Evolutionary conservation across 129 eudicot species (phyloP), one percentile per base, ranked within the genome.

Genomic region (Kitagawia praeruptora): DNA sequence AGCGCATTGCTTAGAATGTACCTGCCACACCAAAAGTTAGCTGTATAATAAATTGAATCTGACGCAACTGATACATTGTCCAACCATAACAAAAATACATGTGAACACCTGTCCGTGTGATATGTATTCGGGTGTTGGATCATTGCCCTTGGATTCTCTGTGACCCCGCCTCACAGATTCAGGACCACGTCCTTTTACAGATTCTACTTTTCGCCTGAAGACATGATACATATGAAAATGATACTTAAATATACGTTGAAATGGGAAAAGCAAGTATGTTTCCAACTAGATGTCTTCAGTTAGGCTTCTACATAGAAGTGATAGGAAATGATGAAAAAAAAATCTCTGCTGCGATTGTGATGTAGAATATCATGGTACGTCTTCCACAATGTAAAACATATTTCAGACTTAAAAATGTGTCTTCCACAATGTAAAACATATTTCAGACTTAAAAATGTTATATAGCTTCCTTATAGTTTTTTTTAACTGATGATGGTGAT

Each of bases 181-280:
- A 31, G 85, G 82, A 80, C 78, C 88, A 79, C 73, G 85, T 79
- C 89, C 97, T 85, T 91, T 86, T 45, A 88, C 84, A 15, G 89
- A 83, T 83, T 94, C 97, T 8, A 85, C 87, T 85, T 84, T 89
- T 54, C 78, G 80, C 87, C 98, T 94, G 91, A 48, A 78, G 67
- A 75, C 16, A 79, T 61, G 19, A 67, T 21, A 18, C 45, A 74
- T 16, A 48, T 73, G 14, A 18, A 48, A 34, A 38, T 15, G 39
- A 18, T 40, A 48, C 8, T 34, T 34, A 14, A 16, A 75, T 28
- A 10, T 8, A 49, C 10, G 37, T 6, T 75, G 67, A 31, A 6
- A 75, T 19, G 34, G 18, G 16, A 28, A 19, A 34, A 40, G 44
- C 45, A 34, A 51, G 10, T 40, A 75, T 8, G 23, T 75, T 47